Percentiles rank a stretch among this genome's conserved stretches.
Conservation (phyloP, 1,284 basidiomycete species). For the Fomitiporia mediterranea region DNA sequence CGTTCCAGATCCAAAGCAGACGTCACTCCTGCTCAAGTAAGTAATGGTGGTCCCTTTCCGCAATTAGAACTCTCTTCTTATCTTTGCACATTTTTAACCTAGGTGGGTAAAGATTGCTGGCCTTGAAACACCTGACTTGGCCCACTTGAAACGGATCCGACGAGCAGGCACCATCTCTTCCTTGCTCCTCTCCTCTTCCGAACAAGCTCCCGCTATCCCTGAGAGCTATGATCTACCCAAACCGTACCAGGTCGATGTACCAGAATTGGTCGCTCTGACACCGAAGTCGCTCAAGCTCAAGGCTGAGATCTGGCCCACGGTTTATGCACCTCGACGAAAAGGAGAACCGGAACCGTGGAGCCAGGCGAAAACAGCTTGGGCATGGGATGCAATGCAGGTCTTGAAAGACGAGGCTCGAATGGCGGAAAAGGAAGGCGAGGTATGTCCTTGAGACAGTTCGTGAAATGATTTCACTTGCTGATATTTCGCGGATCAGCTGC, state of each 20-base stretch:
- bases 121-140: constrained; percentile 56
- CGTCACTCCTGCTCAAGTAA: constrained; percentile 63
- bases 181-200: constrained; percentile 47
- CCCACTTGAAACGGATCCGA: constrained; percentile 79
- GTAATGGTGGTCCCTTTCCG: constrained; percentile 22
- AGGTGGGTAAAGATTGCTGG: constrained; percentile 63
- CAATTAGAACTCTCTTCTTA: neutral
- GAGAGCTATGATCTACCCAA: constrained; percentile 34
- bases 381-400: constrained; percentile 59
- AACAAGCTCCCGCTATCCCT: constrained; percentile 28
- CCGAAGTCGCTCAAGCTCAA: constrained; percentile 63
- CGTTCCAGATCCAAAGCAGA: constrained; percentile 62
- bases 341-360: constrained; percentile 68
- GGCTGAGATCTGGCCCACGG: constrained; percentile 76
- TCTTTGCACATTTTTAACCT: neutral
- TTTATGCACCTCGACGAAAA: constrained; percentile 69
- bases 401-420: constrained; percentile 48
- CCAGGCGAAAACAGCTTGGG: constrained; percentile 61
- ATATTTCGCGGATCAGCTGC: constrained; percentile 44
- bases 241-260: constrained; percentile 62
- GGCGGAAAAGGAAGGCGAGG: constrained; percentile 51
- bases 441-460: constrained; percentile 27
- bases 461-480: neutral
- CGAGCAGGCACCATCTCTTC: constrained; percentile 33
- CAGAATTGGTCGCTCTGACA: constrained; percentile 68